Percentiles rank a stretch among this genome's conserved stretches.
phyloP scores from a whole-genome alignment of 2,329 filamentous ascomycete genomes.

The Gliomastix tumulicola region DNA sequence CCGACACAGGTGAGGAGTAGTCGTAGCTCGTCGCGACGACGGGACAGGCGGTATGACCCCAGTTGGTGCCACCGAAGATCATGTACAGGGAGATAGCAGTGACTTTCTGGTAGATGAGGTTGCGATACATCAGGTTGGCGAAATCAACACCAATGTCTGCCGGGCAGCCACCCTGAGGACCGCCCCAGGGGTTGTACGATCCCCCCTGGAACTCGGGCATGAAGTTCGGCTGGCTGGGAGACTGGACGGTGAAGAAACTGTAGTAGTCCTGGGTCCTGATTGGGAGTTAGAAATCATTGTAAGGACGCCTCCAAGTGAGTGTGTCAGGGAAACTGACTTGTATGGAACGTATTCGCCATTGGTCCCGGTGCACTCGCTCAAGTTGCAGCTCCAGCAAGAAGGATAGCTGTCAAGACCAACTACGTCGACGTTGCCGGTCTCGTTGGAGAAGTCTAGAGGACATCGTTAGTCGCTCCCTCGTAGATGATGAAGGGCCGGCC shows the following conservation, averaged over 20 bases:
- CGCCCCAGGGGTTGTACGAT: conserved; percentile 53
- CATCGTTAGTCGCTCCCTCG: too few species aligned
- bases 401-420: conserved; percentile 45
- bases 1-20: conserved; percentile 55
- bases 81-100: conserved; percentile 58
- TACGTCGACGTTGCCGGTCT: conserved; percentile 48
- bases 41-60: conserved; percentile 51
- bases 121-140: conserved; percentile 57
- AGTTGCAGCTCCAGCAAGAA: conserved; percentile 57
- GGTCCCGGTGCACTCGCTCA: conserved; percentile 51
- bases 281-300: too few species aligned
- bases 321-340: too few species aligned
- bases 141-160: conserved; percentile 50
- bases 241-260: conserved; percentile 16
- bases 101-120: conserved; percentile 52
- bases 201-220: conserved; percentile 6
- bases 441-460: conserved; percentile 52
- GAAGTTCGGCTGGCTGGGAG: conserved; percentile 9
- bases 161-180: conserved; percentile 47
- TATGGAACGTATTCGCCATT: conserved; percentile 54
- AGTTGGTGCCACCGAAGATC: conserved; percentile 59
- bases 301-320: too few species aligned
- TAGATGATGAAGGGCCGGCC: too few species aligned
- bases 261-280: conserved; percentile 22
- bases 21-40: conserved; percentile 56